phyloP scores from a whole-genome alignment of 768 basidiomycete species.

The Mycena rebaudengoi region DNA sequence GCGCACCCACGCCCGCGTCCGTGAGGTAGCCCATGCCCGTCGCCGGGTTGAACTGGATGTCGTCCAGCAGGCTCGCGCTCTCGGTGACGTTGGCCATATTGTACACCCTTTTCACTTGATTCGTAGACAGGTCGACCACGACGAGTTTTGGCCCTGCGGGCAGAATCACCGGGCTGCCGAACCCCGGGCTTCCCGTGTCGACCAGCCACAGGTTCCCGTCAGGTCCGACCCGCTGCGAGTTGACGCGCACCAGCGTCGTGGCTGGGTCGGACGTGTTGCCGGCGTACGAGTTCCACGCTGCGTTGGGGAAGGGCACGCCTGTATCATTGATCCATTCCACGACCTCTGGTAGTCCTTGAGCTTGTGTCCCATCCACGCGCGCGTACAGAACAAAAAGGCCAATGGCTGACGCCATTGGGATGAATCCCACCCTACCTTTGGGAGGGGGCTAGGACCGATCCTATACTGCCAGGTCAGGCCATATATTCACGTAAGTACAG shows the following conservation, averaged over 20 bases:
- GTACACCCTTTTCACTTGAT: constrained; percentile 6
- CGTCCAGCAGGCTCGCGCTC: constrained; percentile 2
- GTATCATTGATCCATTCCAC: constrained; percentile 2
- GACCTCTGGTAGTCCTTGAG: not conserved
- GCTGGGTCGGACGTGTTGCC: constrained; percentile 5
- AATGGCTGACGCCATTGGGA: no score
- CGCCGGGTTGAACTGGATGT: constrained; percentile 5
- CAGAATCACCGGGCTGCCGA: constrained; percentile 3
- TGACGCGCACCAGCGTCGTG: constrained; percentile 1
- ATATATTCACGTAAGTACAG: no score
- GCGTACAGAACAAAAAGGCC: constrained; percentile 6
- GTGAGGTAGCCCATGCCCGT: constrained; percentile 6
- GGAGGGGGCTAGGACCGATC: no score
- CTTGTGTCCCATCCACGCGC: constrained; percentile 1
- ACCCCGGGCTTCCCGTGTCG: constrained; percentile 6
- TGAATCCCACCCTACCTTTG: no score
- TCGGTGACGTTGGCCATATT: constrained; percentile 7
- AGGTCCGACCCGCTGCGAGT: constrained; percentile 4
- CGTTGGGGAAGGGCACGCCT: constrained; percentile 3
- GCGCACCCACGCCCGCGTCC: constrained; percentile 3
- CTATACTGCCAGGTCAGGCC: no score
- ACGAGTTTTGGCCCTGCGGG: constrained; percentile 4
- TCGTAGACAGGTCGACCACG: constrained; percentile 6
- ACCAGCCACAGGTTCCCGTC: constrained; percentile 7
- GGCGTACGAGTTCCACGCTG: constrained; percentile 6